Evolutionary conservation across 1,284 basidiomycete genomes (phyloP).

Genomic region (Cryptococcus sp.): DNA sequence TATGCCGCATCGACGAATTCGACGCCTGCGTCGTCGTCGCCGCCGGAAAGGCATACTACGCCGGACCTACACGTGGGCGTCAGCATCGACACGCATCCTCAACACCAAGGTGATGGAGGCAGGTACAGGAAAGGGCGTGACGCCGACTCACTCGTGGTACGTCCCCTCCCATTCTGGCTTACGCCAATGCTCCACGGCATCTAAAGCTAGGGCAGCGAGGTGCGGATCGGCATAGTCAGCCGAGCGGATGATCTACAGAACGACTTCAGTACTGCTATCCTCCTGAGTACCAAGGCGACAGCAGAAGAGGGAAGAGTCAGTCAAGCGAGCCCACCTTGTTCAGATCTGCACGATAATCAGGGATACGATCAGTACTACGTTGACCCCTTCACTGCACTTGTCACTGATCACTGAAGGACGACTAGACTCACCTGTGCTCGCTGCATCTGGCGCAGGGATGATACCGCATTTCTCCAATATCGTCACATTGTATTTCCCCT

Average conservation of each 20-base stretch:
- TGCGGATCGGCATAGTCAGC: conserved; percentile 51
- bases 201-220: conserved; percentile 45
- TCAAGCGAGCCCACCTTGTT: conserved; percentile 42
- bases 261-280: background rate
- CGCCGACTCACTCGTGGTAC: conserved; percentile 71
- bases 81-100: background rate
- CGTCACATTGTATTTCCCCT: conserved; percentile 45
- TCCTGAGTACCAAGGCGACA: background rate
- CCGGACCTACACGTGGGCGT: conserved; percentile 34
- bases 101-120: background rate
- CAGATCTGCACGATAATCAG: conserved; percentile 34
- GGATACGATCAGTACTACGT: background rate
- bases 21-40: conserved; percentile 26
- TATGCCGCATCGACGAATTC: conserved; percentile 43
- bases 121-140: background rate
- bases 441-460: conserved; percentile 53
- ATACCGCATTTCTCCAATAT: conserved; percentile 49
- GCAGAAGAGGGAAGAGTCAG: too few species aligned
- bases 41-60: conserved; percentile 38
- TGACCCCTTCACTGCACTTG: background rate
- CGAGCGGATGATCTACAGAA: conserved; percentile 47
- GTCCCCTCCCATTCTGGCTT: conserved; percentile 65
- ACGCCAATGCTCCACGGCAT: conserved; percentile 51
- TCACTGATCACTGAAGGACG: background rate
- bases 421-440: conserved; percentile 45